Evolutionary conservation across 2,329 filamentous ascomycete species (phyloP), one percentile per base, ranked within the genome.

Genomic region (Trichoderma breve): DNA sequence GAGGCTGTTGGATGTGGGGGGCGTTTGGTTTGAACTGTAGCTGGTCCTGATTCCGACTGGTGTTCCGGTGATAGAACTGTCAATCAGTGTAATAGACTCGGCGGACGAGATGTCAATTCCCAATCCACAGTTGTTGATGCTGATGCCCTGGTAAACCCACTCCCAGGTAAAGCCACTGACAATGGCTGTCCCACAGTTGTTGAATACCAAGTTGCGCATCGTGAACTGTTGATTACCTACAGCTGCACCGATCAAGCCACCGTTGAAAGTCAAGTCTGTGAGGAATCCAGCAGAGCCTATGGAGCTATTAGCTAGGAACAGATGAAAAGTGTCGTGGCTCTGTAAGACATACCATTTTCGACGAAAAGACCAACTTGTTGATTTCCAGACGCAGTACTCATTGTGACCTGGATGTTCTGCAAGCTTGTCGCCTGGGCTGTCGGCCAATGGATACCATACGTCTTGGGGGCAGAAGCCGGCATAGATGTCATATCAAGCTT

Each of bases 101-200:
- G 63, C 63, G 47, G 63, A 30, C 21, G 63, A 34, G 7, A 65
- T 65, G 63, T 65, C 63, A 26, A 65, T 53, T 24, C 63, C 63
- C 26, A 65, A 6, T 34, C 32, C 28, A n/a, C 63, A 65, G 63
- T 65, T 65, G 43, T 65, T 65, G 43, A 65, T 65, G 43, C n/a
- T 65, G 15, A 65, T 65, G 21, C 63, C 63, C 47, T 65, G 63
- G 30, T 65, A 65, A 55, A 65, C 63, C 89, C 90, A 94, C 32
- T 88, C 88, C 91, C 91, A 94, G 80, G 92, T 87, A 91, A 92
- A 93, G 74, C 91, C 87, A 81, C 92, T 88, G 77, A 86, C 89
- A 67, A 93, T 88, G 62, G 88, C 87, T 8, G 90, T 92, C 74
- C 88, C 84, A 80, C 89, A 90, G 77, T 86, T 83, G 74, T 89